Conservation (phyloP, 345 rosid genomes). For the Sisymbrium altissimum region DNA sequence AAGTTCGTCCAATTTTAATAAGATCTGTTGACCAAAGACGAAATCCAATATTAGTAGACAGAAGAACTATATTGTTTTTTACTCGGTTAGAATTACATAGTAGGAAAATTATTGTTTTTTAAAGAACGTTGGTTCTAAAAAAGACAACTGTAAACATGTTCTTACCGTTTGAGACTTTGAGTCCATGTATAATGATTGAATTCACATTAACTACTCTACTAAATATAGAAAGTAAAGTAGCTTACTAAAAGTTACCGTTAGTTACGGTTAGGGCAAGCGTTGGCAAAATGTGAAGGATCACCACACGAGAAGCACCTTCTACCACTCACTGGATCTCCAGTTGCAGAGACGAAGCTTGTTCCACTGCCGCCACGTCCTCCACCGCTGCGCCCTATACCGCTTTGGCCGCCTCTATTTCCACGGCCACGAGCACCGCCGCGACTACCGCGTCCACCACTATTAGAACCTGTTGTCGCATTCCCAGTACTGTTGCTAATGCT, state of each 20-base stretch:
- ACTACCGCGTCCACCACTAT: conserved; percentile 43
- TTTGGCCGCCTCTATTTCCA: conserved; percentile 40
- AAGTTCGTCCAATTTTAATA: neutral
- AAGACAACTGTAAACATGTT: conserved; percentile 5
- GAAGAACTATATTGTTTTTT: neutral
- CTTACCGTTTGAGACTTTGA: neutral
- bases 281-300: conserved; percentile 94
- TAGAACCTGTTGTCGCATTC: conserved; percentile 21
- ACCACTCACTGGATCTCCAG: conserved; percentile 78
- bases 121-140: neutral
- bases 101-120: neutral
- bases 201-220: neutral
- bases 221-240: neutral
- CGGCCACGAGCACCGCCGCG: conserved; percentile 48
- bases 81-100: neutral
- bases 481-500: conserved; percentile 45
- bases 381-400: conserved; percentile 34
- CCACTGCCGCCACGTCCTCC: conserved; percentile 35
- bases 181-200: neutral
- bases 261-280: conserved; percentile 73
- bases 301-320: conserved; percentile 82
- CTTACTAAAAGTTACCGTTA: conserved; percentile 21
- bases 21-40: neutral
- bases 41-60: neutral
- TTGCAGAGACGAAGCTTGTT: conserved; percentile 69